A percentile compares a stretch with the other conserved stretches of the same genome.
Conservation (phyloP, 1,139 yeast species). For the Sugiyamaella paludigena region DNA sequence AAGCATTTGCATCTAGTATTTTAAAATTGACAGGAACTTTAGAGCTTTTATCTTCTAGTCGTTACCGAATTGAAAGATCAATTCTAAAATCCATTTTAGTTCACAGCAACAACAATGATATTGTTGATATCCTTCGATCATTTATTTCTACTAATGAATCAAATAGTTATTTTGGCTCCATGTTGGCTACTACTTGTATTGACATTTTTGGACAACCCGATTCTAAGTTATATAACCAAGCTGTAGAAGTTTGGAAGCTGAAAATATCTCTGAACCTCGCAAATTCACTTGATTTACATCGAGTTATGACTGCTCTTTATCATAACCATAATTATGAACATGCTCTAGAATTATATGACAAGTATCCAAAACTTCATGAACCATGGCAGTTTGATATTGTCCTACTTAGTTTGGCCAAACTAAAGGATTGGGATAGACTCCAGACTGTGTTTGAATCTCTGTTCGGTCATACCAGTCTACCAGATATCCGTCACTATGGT, state of each 20-base stretch:
- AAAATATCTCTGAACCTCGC: slow-evolving; percentile 18
- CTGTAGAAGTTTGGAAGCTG: slow-evolving; percentile 19
- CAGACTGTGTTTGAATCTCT: slow-evolving; percentile 62
- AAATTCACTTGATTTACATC: slow-evolving; percentile 28
- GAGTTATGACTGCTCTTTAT: slow-evolving; percentile 45
- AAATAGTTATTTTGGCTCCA: slow-evolving; percentile 4
- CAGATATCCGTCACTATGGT: slow-evolving; percentile 58
- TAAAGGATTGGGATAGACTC: slow-evolving; percentile 57
- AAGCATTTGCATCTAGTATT: slow-evolving; percentile 32
- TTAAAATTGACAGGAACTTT: slow-evolving; percentile 8
- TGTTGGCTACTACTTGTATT: slow-evolving; percentile 23
- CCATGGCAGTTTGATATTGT: slow-evolving; percentile 30
- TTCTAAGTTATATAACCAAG: slow-evolving; percentile 3
- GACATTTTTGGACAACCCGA: slow-evolving; percentile 18
- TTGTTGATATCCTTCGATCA: too few species aligned
- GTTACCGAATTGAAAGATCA: slow-evolving; percentile 18
- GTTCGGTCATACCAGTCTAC: slow-evolving; percentile 53
- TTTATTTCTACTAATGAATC: slow-evolving; percentile 5
- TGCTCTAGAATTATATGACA: slow-evolving; percentile 44
- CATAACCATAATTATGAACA: slow-evolving; percentile 43
- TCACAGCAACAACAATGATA: slow-evolving; percentile 1
- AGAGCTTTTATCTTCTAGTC: slow-evolving; percentile 13
- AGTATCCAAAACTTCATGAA: slow-evolving; percentile 34
- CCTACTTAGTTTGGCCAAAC: slow-evolving; percentile 47
- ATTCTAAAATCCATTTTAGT: slow-evolving; percentile 14